Percentiles rank a stretch among this genome's conserved stretches.
These are phyloP conservation scores for Kazachstania sp. DNA, from an alignment of 1,139 yeast species.

Conservation along the genomic window DNA sequence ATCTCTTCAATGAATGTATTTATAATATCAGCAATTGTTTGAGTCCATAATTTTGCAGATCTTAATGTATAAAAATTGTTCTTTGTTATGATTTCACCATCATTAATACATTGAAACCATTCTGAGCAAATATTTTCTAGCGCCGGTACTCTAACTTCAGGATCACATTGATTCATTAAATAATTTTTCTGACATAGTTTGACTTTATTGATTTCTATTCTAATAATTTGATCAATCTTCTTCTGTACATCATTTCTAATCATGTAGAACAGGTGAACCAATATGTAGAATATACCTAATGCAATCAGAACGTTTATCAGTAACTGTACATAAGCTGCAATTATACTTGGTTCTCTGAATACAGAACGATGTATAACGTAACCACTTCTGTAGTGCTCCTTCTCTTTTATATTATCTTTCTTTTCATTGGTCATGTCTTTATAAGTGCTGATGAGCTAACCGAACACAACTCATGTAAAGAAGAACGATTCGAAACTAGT, in stretches of 20 bases:
- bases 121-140: conserved; percentile 46
- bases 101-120: conserved; percentile 58
- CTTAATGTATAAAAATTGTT: conserved; percentile 35
- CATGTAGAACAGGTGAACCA: conserved; percentile 38
- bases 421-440: too few relatives aligned
- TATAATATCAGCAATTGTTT: conserved; percentile 52
- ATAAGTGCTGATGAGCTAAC: too few relatives aligned
- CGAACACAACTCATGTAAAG: too few relatives aligned
- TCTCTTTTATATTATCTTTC: too few relatives aligned
- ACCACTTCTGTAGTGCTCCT: too few relatives aligned
- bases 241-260: conserved; percentile 46
- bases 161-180: conserved; percentile 48
- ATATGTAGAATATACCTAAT: conserved; percentile 37
- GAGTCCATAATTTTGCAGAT: conserved; percentile 48
- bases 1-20: conserved; percentile 60
- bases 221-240: conserved; percentile 34
- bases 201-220: conserved; percentile 33
- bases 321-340: conserved; percentile 42
- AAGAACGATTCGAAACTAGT: too few relatives aligned
- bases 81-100: conserved; percentile 32
- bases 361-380: neutral
- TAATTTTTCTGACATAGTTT: conserved; percentile 46
- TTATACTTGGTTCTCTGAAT: conserved; percentile 6
- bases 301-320: conserved; percentile 41
- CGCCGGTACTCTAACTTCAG: conserved; percentile 51